Evolutionary conservation across 768 basidiomycete genomes (phyloP).

Genomic region (Coprinopsis cinerea): DNA sequence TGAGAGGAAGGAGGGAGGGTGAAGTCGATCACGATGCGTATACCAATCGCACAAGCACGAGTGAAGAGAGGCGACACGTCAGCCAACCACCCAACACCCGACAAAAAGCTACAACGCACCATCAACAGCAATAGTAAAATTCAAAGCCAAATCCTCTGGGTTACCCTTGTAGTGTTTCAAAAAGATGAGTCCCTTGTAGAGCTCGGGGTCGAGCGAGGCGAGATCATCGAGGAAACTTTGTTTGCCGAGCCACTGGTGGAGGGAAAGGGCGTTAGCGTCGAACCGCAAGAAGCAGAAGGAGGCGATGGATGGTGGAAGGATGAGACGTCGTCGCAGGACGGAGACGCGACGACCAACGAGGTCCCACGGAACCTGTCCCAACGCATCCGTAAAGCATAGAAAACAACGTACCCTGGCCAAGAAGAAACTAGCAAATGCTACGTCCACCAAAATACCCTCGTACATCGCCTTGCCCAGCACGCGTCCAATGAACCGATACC

Average conservation of each 20-base stretch:
- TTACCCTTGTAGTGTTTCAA: slow-evolving; percentile 88
- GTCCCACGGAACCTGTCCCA: too few relatives aligned
- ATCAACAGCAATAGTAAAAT: slow-evolving; percentile 83
- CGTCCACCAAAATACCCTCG: slow-evolving; percentile 91
- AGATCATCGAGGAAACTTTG: slow-evolving; percentile 93
- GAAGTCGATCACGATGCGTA: too few relatives aligned
- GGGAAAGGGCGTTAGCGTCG: not conserved
- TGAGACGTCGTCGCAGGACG: too few relatives aligned
- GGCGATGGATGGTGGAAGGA: too few relatives aligned
- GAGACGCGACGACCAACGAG: too few relatives aligned
- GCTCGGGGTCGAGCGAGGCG: slow-evolving; percentile 82
- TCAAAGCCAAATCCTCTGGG: slow-evolving; percentile 82
- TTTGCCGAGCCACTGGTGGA: slow-evolving; percentile 76
- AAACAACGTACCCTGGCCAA: slow-evolving; percentile 69
- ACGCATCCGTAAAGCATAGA: too few relatives aligned
- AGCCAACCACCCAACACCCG: too few relatives aligned
- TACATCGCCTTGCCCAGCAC: slow-evolving; percentile 96
- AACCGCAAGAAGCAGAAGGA: too few relatives aligned
- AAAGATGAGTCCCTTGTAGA: slow-evolving; percentile 89
- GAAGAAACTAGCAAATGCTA: slow-evolving; percentile 95
- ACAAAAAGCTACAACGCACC: too few relatives aligned
- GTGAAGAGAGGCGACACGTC: too few relatives aligned
- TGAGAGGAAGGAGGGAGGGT: too few relatives aligned
- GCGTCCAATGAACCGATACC: slow-evolving; percentile 91
- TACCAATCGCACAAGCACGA: too few relatives aligned